phyloP scores from a whole-genome alignment of 257 asterid species.

The Lycium barbarum region DNA sequence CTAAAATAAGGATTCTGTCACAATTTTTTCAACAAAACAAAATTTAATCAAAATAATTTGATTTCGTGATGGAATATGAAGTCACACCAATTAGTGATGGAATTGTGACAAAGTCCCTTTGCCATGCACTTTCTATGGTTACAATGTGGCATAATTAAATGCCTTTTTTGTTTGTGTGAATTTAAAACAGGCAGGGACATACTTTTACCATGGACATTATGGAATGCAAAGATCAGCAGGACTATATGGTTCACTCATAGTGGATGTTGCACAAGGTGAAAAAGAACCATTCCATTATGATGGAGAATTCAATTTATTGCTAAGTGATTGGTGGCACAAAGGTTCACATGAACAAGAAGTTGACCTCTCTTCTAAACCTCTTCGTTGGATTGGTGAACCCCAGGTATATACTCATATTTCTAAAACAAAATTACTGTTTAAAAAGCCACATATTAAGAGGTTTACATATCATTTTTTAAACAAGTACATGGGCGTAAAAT shows the following conservation, averaged over 20 bases:
- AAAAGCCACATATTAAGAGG: not conserved
- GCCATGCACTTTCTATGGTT: not conserved
- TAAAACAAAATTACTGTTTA: not conserved
- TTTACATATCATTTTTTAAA: not conserved
- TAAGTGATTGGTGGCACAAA: constrained; percentile 94
- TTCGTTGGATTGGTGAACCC: constrained; percentile 93
- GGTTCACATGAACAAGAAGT: constrained; percentile 66
- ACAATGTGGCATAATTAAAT: not conserved
- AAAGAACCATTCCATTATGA: constrained; percentile 66
- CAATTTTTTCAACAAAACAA: no score
- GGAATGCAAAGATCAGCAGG: constrained; percentile 97
- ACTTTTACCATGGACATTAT: constrained; percentile 92
- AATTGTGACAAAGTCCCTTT: not conserved
- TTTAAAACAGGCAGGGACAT: constrained; percentile 72
- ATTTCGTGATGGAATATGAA: no score
- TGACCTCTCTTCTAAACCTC: constrained; percentile 73
- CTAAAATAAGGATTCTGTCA: no score
- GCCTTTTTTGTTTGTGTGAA: not conserved
- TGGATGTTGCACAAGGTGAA: constrained; percentile 70
- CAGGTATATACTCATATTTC: constrained; percentile 50
- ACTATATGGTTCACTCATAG: constrained; percentile 73
- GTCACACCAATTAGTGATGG: no score
- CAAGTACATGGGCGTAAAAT: not conserved
- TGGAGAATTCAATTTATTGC: constrained; percentile 66
- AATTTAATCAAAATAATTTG: no score